Base-by-base conservation (phyloP, 176 grass and related monocot genomes). In the Triticum aestivum region DNA sequence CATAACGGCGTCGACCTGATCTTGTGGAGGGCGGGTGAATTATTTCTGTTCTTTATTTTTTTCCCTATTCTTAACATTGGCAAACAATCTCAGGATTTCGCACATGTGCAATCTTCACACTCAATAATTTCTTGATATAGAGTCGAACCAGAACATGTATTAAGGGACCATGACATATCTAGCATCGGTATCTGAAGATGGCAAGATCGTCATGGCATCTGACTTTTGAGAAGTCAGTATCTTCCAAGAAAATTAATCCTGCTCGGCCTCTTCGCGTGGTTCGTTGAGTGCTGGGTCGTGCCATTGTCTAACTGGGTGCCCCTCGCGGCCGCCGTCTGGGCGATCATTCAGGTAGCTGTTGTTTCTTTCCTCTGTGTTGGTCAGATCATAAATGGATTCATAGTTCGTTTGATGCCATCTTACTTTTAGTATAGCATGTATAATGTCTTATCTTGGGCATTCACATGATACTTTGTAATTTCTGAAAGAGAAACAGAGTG, bases 151-250 rank as follows among this genome's bases (percentile, higher is more conserved):
- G 7, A 87, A 83, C 72, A 20, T 65, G 68, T 78, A 33, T 83
- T 66, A 90, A 47, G 74, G 73, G 24, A 33, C 54, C 77, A 79
- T 65, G 74, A 88, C 91, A 85, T 92, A 90, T 83, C 39, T 98
- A 59, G 92, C 94, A 5, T 89, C 90, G 9, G 87, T 98, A 83
- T 95, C 93, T 79, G 93, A 98, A 86, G 96, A 98, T 85, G 96
- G 96, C 13, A 98, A 94, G 65, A 89, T 95, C 73, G 93, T 89
- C 91, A 49, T 98, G 96, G 96, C 85, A 93, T 85, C 87, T 98
- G 81, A 89, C 79, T 87, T 88, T 91, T 98, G 89, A 92, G 65
- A 91, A 88, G 61, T 38, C 83, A 79, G 56, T 76, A 66, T 62
- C 61, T 71, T 65, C 86, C 67, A 77, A 70, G 20, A 87, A 85